Percentiles rank a stretch among this genome's conserved stretches.
Conservation (phyloP, 805 yeast genomes). For the Maudiozyma barnettii region DNA sequence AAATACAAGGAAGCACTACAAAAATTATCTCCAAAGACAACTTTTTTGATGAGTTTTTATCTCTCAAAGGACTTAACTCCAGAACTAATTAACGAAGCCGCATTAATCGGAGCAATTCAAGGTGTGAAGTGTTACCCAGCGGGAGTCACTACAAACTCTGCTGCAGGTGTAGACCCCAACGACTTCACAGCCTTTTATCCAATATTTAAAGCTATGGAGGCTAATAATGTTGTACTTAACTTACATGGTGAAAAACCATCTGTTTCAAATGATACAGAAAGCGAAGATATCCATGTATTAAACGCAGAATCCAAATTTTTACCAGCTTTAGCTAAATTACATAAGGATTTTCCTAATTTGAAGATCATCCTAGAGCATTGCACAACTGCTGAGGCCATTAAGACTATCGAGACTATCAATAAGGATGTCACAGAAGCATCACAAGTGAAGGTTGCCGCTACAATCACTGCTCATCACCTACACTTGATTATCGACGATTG, state of each 20-base stretch:
- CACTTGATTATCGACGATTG: slow-evolving; percentile 83
- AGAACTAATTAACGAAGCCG: slow-evolving; percentile 73
- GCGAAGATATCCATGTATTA: slow-evolving; percentile 67
- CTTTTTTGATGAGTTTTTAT: slow-evolving; percentile 86
- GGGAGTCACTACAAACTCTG: slow-evolving; percentile 96
- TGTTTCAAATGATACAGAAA: slow-evolving; percentile 42
- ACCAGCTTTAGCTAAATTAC: slow-evolving; percentile 77
- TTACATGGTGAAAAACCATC: slow-evolving; percentile 95
- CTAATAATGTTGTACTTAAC: slow-evolving; percentile 67
- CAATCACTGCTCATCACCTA: slow-evolving; percentile 93
- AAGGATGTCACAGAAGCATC: slow-evolving; percentile 24
- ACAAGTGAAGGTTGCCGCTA: slow-evolving; percentile 66
- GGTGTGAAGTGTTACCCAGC: slow-evolving; percentile 98
- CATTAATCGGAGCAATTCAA: slow-evolving; percentile 50
- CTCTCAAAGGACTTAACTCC: slow-evolving; percentile 75
- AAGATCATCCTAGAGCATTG: slow-evolving; percentile 90
- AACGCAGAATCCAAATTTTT: slow-evolving; percentile 90
- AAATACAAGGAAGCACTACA: slow-evolving; percentile 60
- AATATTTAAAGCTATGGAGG: slow-evolving; percentile 79
- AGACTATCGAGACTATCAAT: slow-evolving; percentile 63
- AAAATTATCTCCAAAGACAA: slow-evolving; percentile 65
- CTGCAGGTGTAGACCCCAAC: slow-evolving; percentile 86
- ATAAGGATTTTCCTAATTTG: slow-evolving; percentile 72
- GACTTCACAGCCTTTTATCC: slow-evolving; percentile 87
- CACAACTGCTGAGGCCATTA: slow-evolving; percentile 82